These are phyloP conservation scores for Pezicula carpinea DNA, from an alignment of 2,329 filamentous ascomycete species.

Conservation along the genomic window DNA sequence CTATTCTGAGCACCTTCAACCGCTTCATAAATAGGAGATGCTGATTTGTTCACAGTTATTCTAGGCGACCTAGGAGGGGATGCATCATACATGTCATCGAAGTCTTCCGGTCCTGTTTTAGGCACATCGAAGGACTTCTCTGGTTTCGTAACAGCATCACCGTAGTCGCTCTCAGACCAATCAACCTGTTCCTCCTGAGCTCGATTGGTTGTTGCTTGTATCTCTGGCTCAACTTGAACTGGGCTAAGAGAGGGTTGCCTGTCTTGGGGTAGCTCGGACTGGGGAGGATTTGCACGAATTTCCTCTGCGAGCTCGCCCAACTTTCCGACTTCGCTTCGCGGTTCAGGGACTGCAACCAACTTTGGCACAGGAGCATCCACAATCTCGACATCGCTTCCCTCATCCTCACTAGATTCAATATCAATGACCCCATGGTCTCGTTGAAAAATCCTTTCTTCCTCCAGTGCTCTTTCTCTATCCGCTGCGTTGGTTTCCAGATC, in stretches of 20 bases:
- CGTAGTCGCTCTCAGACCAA: slow-evolving; percentile 50
- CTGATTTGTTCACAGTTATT: slow-evolving; percentile 26
- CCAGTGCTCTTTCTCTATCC: slow-evolving; percentile 51
- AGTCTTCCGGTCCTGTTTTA: not conserved
- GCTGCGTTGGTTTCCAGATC: slow-evolving; percentile 61
- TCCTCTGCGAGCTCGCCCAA: slow-evolving; percentile 26
- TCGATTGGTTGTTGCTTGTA: not conserved
- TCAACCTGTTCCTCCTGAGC: slow-evolving; percentile 32
- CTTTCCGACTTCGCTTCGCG: slow-evolving; percentile 3
- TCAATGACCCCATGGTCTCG: slow-evolving; percentile 50
- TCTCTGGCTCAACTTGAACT: not conserved
- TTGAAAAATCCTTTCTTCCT: slow-evolving; percentile 46
- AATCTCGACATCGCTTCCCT: slow-evolving; percentile 41
- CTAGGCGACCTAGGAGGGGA: slow-evolving; percentile 7
- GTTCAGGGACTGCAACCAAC: no score
- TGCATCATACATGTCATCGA: slow-evolving; percentile 15
- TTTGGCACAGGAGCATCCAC: slow-evolving; percentile 29
- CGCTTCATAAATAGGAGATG: slow-evolving; percentile 46
- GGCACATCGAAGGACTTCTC: slow-evolving; percentile 4
- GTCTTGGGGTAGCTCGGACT: slow-evolving; percentile 21
- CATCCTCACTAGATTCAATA: slow-evolving; percentile 57
- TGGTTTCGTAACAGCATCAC: slow-evolving; percentile 17
- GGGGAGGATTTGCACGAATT: slow-evolving; percentile 21
- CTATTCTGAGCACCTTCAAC: slow-evolving; percentile 27
- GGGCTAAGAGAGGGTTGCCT: slow-evolving; percentile 8